Evolutionary conservation across 805 yeast genomes (phyloP).

Genomic region (Alloascoidea hylecoeti): DNA sequence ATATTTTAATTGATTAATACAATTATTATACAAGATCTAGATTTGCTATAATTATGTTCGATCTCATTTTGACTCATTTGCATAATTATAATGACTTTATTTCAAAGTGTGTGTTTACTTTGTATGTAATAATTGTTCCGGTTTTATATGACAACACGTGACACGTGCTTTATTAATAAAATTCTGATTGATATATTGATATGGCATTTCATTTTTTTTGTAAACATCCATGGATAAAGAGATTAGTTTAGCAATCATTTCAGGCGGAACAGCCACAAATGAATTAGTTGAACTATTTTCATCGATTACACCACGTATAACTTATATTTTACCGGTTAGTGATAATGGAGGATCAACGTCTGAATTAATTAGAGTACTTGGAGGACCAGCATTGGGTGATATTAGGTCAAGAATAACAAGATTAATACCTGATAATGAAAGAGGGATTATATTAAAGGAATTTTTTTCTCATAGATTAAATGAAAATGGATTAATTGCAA

Average conservation of each 20-base stretch:
- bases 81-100: too few relatives aligned
- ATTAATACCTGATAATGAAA: slow-evolving; percentile 42
- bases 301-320: slow-evolving; percentile 24
- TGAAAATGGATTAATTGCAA: slow-evolving; percentile 34
- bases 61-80: too few relatives aligned
- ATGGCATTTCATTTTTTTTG: too few relatives aligned
- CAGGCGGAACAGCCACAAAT: slow-evolving; percentile 87
- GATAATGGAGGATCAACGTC: slow-evolving; percentile 96
- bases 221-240: too few relatives aligned
- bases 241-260: slow-evolving; percentile 27
- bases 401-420: slow-evolving; percentile 69
- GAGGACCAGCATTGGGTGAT: slow-evolving; percentile 96
- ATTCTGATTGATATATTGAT: too few relatives aligned
- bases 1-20: too few relatives aligned
- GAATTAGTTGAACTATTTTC: slow-evolving; percentile 49
- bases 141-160: too few relatives aligned
- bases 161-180: too few relatives aligned
- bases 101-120: too few relatives aligned
- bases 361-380: slow-evolving; percentile 71
- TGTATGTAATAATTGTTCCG: too few relatives aligned
- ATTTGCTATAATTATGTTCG: too few relatives aligned
- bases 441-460: slow-evolving; percentile 17
- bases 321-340: slow-evolving; percentile 69
- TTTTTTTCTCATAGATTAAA: slow-evolving; percentile 38
- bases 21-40: too few relatives aligned